Conservation (phyloP, 2,329 filamentous ascomycete species). For the Dactylellina haptotyla region DNA sequence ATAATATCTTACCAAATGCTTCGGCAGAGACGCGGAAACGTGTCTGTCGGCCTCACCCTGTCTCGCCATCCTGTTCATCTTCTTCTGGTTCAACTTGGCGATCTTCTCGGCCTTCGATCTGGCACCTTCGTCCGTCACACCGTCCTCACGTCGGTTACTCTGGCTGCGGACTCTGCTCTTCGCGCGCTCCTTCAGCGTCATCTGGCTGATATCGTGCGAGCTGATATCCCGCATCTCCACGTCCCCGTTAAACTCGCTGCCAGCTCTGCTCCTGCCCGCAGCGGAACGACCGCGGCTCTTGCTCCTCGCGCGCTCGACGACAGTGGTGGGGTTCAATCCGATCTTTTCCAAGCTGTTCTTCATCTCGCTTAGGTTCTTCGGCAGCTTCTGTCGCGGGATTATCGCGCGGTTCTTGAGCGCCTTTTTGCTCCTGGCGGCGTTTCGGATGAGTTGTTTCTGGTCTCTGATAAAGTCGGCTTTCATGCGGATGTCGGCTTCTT, state of each 20-base stretch:
- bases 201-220: conserved; percentile 64
- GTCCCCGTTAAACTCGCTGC: conserved; percentile 80
- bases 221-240: conserved; percentile 61
- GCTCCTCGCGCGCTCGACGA: conserved; percentile 77
- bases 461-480: conserved; percentile 96
- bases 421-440: conserved; percentile 95
- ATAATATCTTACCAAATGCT: conserved; percentile 87
- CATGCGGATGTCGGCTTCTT: conserved; percentile 85
- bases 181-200: conserved; percentile 70
- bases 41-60: conserved; percentile 97
- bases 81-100: conserved; percentile 91
- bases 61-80: conserved; percentile 97
- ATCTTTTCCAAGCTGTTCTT: conserved; percentile 84
- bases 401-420: conserved; percentile 95
- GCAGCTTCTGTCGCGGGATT: conserved; percentile 81
- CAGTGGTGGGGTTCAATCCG: conserved; percentile 81
- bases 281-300: conserved; percentile 78
- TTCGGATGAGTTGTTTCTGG: conserved; percentile 90
- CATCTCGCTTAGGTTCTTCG: conserved; percentile 84
- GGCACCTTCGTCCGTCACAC: conserved; percentile 74
- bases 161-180: conserved; percentile 76
- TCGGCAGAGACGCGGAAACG: conserved; percentile 79
- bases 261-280: conserved; percentile 69
- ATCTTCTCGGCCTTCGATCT: conserved; percentile 84
- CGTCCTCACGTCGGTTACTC: conserved; percentile 75